Base-by-base conservation (phyloP, 2,329 filamentous ascomycete genomes). In the Rhynchosporium secalis region DNA sequence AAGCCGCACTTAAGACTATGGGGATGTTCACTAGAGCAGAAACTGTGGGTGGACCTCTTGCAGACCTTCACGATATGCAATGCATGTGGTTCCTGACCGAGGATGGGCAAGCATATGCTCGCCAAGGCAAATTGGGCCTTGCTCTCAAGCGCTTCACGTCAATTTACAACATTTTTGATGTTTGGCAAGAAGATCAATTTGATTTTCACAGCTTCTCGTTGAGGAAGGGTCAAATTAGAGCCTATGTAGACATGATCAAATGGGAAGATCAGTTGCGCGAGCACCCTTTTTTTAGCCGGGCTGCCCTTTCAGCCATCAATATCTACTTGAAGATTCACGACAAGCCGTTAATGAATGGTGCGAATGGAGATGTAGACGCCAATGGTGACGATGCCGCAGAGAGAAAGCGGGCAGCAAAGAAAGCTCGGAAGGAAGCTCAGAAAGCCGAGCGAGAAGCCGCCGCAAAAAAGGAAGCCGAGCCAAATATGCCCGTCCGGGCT, bases 171-270 rank as follows among this genome's bases (percentile, higher is more conserved):
- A 96, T 99, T 68, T 99, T 99, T 72, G 94, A 98, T 68, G 87
- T 92, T 26, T 99, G 95, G 95, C 90, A 96, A 74, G 96, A 99
- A 75, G 95, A 99, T 71, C 95, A 99, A 73, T 97, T 98, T 72
- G 95, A 99, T 75, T 99, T 99, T 80, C 96, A 99, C 81, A 92
- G 87, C 75, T 99, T 99, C 77, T 97, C 92, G 26, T 80, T 99
- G n/a, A 84, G 95, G 26, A 99, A 98, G 77, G 96, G 96, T 13
- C 94, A 96, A 81, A 91, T 98, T 64, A 84, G 94, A 61, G 91
- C 95, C 1, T 99, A 99, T 74, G 81, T 99, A 46, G 93, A 97
- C 70, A 96, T 99, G 92, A 83, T 99, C 52, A 86, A 90, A 70
- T 99, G 95, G 96, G 94, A 98, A 75, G 93, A 99, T 73, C 86